Conservation (phyloP, 257 asterid species). For the Penstemon barbatus region DNA sequence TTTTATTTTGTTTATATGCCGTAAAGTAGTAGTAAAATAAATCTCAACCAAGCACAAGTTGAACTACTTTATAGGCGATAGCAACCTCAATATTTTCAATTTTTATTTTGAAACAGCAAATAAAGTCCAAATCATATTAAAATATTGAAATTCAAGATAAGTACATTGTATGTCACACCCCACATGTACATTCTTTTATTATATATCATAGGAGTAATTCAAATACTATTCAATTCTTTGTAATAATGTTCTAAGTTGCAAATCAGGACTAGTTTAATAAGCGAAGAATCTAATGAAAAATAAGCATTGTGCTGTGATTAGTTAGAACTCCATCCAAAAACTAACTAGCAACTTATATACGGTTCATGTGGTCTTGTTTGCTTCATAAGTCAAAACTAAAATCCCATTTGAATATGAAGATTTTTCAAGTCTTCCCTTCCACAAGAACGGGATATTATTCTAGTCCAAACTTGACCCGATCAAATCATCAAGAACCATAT, state of each 20-base stretch:
- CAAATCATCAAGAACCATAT: neutral
- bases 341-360: neutral
- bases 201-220: too few relatives aligned
- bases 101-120: neutral
- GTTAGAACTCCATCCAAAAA: too few relatives aligned
- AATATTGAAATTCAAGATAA: neutral
- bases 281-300: neutral
- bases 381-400: neutral
- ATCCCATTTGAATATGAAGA: neutral
- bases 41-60: too few relatives aligned
- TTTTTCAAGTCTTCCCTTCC: neutral
- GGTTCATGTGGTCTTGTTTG: neutral
- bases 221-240: neutral
- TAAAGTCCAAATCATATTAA: constrained; percentile 10
- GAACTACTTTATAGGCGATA: too few relatives aligned
- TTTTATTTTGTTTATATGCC: too few relatives aligned
- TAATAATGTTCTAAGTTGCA: neutral
- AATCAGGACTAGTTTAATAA: neutral
- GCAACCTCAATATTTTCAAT: too few relatives aligned
- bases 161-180: neutral
- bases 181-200: neutral
- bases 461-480: neutral
- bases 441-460: too few relatives aligned
- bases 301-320: neutral
- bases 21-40: too few relatives aligned